These are phyloP conservation scores for Aspergillus puulaauensis DNA, from an alignment of 2,329 filamentous ascomycete species.

Conservation along the genomic window DNA sequence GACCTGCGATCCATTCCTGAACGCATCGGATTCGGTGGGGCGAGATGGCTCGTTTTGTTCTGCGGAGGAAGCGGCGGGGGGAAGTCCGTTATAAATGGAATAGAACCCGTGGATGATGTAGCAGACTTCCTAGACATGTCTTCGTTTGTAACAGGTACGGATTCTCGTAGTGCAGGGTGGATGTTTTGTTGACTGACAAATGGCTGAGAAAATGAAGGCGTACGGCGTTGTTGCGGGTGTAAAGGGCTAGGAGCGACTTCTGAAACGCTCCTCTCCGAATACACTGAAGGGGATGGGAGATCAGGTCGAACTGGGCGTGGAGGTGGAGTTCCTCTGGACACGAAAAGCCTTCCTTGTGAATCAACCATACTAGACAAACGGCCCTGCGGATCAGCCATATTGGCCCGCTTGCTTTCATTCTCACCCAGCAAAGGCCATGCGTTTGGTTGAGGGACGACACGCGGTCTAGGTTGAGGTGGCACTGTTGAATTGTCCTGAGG, in stretches of 20 bases:
- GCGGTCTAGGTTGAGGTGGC: slow-evolving; percentile 11
- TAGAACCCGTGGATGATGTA: slow-evolving; percentile 23
- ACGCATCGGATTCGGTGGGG: slow-evolving; percentile 26
- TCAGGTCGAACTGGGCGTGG: slow-evolving; percentile 43
- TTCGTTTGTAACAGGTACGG: slow-evolving; percentile 25
- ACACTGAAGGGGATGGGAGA: slow-evolving; percentile 39
- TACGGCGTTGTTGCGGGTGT: slow-evolving; percentile 18
- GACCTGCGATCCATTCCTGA: slow-evolving; percentile 60
- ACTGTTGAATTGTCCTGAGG: slow-evolving; percentile 11
- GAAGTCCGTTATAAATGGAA: slow-evolving; percentile 32
- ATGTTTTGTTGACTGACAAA: slow-evolving; percentile 20
- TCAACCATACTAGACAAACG: slow-evolving; percentile 11
- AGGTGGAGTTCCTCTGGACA: slow-evolving; percentile 39
- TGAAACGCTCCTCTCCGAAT: slow-evolving; percentile 30
- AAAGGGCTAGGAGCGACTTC: slow-evolving; percentile 26
- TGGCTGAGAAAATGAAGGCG: slow-evolving; percentile 30
- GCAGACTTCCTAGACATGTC: slow-evolving; percentile 29
- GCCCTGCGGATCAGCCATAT: slow-evolving; percentile 25
- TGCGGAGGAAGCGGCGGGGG: slow-evolving; percentile 21
- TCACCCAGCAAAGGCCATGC: slow-evolving; percentile 50
- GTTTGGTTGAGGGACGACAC: slow-evolving; percentile 34
- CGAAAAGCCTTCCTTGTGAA: slow-evolving; percentile 25
- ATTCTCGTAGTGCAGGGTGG: slow-evolving; percentile 19
- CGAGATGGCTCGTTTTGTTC: slow-evolving; percentile 29
- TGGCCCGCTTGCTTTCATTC: slow-evolving; percentile 20